phyloP scores from a whole-genome alignment of 1,284 basidiomycete species.

The Calocybe gambosa region DNA sequence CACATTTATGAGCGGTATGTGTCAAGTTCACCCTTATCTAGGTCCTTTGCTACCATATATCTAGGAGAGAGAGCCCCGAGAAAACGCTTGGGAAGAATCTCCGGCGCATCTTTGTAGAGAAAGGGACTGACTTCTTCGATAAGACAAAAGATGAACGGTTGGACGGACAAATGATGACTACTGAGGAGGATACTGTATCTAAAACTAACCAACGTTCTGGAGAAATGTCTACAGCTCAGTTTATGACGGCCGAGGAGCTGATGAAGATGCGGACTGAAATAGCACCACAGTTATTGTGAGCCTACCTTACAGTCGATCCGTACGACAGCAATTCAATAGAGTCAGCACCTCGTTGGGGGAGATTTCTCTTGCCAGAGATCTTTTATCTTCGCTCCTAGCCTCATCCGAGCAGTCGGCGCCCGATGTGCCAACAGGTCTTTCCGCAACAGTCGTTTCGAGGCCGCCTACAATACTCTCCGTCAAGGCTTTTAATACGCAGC shows the following conservation, averaged over 20 bases:
- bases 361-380: constrained; percentile 67
- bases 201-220: constrained; percentile 19
- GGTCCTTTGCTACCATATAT: constrained; percentile 4
- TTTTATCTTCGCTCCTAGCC: constrained; percentile 53
- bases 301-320: constrained; percentile 5
- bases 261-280: constrained; percentile 67
- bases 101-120: constrained; percentile 63
- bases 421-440: constrained; percentile 37
- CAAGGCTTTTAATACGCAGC: constrained; percentile 67
- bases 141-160: constrained; percentile 33
- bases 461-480: constrained; percentile 60
- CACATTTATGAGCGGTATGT: constrained; percentile 62
- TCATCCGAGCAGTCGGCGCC: constrained; percentile 22
- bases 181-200: constrained; percentile 14
- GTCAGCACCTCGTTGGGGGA: constrained; percentile 67
- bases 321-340: constrained; percentile 7
- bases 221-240: constrained; percentile 26
- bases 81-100: constrained; percentile 55
- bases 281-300: constrained; percentile 64
- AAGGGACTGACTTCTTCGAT: constrained; percentile 71
- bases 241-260: constrained; percentile 71
- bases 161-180: constrained; percentile 17
- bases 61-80: constrained; percentile 49
- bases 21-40: not conserved
- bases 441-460: constrained; percentile 60